phyloP scores from a whole-genome alignment of 352 stramenopile genomes.

The Globisporangium solare region DNA sequence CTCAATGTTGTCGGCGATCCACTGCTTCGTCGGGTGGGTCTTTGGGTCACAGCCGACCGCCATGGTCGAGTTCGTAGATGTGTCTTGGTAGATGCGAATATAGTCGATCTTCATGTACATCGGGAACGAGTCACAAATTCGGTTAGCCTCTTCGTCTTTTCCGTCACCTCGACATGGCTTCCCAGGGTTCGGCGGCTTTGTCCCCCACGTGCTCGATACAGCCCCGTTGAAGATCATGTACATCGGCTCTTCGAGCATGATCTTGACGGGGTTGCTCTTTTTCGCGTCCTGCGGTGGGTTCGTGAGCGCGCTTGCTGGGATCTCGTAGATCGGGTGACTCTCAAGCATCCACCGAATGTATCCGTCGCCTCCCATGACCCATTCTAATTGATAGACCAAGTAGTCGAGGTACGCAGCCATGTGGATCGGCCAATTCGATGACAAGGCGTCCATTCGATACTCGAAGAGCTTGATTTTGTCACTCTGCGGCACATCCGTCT shows the following conservation, averaged over 20 bases:
- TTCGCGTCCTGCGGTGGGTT: conserved; percentile 32
- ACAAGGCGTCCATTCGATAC: conserved; percentile 93
- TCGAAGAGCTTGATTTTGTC: conserved; percentile 35
- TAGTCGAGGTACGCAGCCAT: conserved; percentile 77
- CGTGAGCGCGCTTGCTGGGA: conserved; percentile 48
- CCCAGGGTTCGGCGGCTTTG: conserved; percentile 28
- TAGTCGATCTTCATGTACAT: conserved; percentile 79
- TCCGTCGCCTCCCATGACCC: conserved; percentile 47
- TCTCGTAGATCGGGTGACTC: conserved; percentile 81
- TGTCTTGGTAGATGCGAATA: conserved; percentile 79
- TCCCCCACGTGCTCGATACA: conserved; percentile 30
- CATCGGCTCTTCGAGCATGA: conserved; percentile 43
- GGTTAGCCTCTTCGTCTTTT: conserved; percentile 18
- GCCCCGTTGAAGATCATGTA: conserved; percentile 57
- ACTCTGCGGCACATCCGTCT: conserved; percentile 13
- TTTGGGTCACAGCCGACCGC: conserved; percentile 27
- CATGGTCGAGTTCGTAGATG: conserved; percentile 19
- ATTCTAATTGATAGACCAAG: conserved; percentile 65
- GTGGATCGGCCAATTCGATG: conserved; percentile 21
- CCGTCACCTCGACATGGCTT: conserved; percentile 26
- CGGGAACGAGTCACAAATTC: conserved; percentile 41
- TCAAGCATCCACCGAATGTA: conserved; percentile 76
- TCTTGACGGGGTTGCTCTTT: conserved; percentile 57
- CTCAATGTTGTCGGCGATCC: conserved; percentile 27
- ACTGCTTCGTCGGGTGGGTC: conserved; percentile 27